These are phyloP conservation scores for Ampelocalamus luodianensis DNA, from an alignment of 176 grass and related monocot genomes.

Conservation along the genomic window DNA sequence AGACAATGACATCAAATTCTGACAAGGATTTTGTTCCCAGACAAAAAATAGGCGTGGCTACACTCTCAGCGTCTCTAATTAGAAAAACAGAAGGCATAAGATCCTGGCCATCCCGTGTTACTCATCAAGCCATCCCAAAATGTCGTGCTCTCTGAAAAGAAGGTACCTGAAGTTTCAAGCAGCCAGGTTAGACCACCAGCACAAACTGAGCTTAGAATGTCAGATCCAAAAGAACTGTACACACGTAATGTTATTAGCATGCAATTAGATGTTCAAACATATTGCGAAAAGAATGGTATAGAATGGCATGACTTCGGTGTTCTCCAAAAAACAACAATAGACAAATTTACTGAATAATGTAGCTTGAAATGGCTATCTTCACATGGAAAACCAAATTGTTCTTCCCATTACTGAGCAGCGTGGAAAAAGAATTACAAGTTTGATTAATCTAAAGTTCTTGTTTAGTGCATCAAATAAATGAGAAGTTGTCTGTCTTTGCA, in stretches of 20 bases:
- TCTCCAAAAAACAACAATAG: neutral
- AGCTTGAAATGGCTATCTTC: too few relatives aligned
- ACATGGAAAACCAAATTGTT: neutral
- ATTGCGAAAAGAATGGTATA: too few relatives aligned
- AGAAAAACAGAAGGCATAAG: neutral
- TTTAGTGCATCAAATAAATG: neutral
- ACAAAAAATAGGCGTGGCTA: neutral
- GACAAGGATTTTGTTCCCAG: neutral
- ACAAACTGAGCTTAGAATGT: neutral
- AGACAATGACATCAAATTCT: constrained; percentile 27
- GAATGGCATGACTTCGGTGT: neutral
- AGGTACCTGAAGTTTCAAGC: constrained; percentile 47
- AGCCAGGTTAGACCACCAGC: constrained; percentile 21
- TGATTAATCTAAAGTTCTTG: neutral
- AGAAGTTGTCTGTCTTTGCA: neutral
- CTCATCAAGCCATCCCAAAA: constrained; percentile 54
- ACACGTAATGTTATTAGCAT: neutral
- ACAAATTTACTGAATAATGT: neutral
- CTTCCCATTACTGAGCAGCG: too few relatives aligned
- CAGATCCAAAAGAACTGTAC: neutral
- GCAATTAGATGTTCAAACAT: neutral
- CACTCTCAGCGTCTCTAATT: constrained; percentile 27
- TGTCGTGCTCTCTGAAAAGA: constrained; percentile 64
- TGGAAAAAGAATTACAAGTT: neutral
- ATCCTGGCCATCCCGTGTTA: neutral